Evolutionary conservation across 1,284 basidiomycete species (phyloP), one percentile per base, ranked within the genome.

Genomic region (Tilletiaria anomala): DNA sequence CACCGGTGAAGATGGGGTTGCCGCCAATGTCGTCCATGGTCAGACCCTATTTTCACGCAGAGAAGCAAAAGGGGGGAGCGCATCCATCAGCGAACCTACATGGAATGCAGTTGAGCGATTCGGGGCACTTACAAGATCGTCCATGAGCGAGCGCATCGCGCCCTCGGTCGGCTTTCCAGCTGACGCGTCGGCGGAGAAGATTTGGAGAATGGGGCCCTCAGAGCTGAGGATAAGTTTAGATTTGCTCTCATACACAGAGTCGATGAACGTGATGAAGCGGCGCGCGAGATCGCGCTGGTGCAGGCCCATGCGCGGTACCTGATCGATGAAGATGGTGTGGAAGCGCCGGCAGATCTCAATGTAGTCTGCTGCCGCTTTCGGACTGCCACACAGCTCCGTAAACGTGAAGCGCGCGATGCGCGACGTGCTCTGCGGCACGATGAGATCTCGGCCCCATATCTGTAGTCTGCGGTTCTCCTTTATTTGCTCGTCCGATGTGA

Each of bases 191-290:
- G 49, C 54, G 17, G 43, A 48, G 19, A 66, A 66, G 35, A 61
- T 57, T 39, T 61, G 56, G 36, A 65, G 35, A 29, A 66, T 53
- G 17, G 58, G 58, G 14, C 62, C 61, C 40, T 65, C 53, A 37
- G 49, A 53, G 22, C 44, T 47, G 20, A 52, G 47, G 16, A 65
- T 42, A 21, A 66, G 32, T 42, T 56, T 60, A 20, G 54, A 57
- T 46, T 66, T 64, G 47, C 51, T 54, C 47, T 66, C 63, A 46
- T 66, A 66, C n/a, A 57, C 54, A 75, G 83, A 84, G 71, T 97
- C 91, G 60, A 97, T 82, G 60, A 96, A 96, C 0, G 89, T 93
- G 68, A 97, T 97, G 67, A 97, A 96, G 46, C 93, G 73, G 46
- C 91, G 73, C 5, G 88, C 88, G 17, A 61, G 32, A 68, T 97